Evolutionary conservation across 345 rosid genomes (phyloP), one percentile per base, ranked within the genome.

Genomic region (Passiflora organensis): DNA sequence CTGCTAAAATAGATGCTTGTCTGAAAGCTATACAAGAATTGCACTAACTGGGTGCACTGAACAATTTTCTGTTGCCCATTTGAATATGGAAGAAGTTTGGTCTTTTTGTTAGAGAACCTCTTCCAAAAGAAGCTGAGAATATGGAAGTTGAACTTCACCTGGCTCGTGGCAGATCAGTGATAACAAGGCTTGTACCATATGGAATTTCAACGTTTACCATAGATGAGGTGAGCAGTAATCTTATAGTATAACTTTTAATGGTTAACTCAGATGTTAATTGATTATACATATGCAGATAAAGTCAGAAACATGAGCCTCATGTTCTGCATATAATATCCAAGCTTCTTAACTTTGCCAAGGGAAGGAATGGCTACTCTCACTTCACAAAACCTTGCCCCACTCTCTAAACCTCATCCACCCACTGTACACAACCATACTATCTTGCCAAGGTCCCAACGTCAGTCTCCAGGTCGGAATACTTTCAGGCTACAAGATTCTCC

Each of bases 101-200:
- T 67, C 85, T 87, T 66, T 91, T 91, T 73, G 53, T 87, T 23
- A 91, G 78, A 77, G 72, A 71, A 58, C 79, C 85, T 55, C 89
- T 91, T 32, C 98, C 98, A 1, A 5, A 17, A 51, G 98, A 91
- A 72, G 96, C 89, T 63, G 87, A 78, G 75, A 66, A 61, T 70
- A 63, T 91, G 84, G 76, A 83, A 49, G 55, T 85, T 13, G 91
- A 87, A 50, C 96, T 91, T 62, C 98, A 91, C 73, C 84, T 91
- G 69, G 87, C 91, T 60, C 84, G 56, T 59, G 80, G 88, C 59
- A 82, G 96, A 77, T 75, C 76, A 61, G 96, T 91, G 56, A 49
- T 39, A 68, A 76, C 86, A 50, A 79, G 71, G 72, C 76, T 91
- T 72, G 64, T 80, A 51, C 81, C 81, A 59, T 71, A 71, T 19